Evolutionary conservation across 208 protist genomes (phyloP).

Genomic region (Leishmania tarentolae): DNA sequence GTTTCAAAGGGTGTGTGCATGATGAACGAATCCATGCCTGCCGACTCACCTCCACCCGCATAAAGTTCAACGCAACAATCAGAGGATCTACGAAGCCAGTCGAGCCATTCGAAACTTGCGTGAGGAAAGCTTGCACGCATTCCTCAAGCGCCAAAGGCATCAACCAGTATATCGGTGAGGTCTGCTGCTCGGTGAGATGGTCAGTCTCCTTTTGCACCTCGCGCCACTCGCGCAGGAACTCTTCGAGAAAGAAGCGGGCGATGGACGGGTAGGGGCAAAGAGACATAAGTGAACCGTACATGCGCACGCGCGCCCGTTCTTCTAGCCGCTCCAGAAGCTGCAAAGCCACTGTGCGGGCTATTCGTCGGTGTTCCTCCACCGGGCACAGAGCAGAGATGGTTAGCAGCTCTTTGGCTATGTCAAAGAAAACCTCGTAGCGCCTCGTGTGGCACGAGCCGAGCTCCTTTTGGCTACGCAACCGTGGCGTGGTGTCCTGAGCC

Average conservation of each 20-base stretch:
- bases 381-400: slow-evolving; percentile 56
- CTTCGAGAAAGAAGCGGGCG: slow-evolving; percentile 54
- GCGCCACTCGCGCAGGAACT: slow-evolving; percentile 51
- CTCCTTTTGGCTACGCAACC: neutral
- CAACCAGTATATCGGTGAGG: slow-evolving; percentile 10
- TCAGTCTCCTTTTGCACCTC: neutral
- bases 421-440: slow-evolving; percentile 62
- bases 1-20: neutral
- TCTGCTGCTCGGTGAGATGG: neutral
- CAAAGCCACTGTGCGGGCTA: slow-evolving; percentile 36
- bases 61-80: slow-evolving; percentile 66
- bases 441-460: slow-evolving; percentile 25
- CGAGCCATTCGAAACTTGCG: slow-evolving; percentile 38
- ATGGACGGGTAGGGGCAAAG: slow-evolving; percentile 76
- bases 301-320: slow-evolving; percentile 43
- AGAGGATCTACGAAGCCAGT: slow-evolving; percentile 73
- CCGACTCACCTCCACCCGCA: slow-evolving; percentile 39
- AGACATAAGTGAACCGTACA: slow-evolving; percentile 62
- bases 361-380: slow-evolving; percentile 32
- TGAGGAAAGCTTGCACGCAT: slow-evolving; percentile 42
- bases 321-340: slow-evolving; percentile 46
- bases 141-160: slow-evolving; percentile 41
- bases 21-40: neutral
- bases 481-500: neutral
- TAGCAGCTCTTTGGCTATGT: slow-evolving; percentile 55